Percentiles rank a stretch among this genome's conserved stretches.
phyloP scores from a whole-genome alignment of 306 rosid species.

The Sophora flavescens region DNA sequence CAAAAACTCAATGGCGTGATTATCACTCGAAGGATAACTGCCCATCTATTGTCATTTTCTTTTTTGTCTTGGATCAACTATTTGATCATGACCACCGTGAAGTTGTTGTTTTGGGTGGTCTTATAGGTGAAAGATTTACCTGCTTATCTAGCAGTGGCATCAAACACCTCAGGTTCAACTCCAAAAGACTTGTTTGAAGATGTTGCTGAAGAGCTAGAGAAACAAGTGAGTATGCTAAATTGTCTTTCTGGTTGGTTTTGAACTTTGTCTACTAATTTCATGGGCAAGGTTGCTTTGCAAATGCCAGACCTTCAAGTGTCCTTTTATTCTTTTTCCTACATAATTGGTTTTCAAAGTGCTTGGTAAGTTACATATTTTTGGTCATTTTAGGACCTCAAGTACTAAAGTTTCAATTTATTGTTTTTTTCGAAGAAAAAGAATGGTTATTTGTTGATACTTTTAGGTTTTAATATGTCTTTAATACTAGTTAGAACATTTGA shows the following conservation, averaged over 20 bases:
- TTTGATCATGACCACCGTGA: background rate
- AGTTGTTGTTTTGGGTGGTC: constrained; percentile 29
- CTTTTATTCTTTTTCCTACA: constrained; percentile 25
- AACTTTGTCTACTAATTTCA: constrained; percentile 6
- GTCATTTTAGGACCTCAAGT: constrained; percentile 31
- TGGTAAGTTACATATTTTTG: background rate
- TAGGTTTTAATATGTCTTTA: constrained; percentile 13
- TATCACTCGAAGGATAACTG: constrained; percentile 65
- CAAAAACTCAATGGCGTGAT: constrained; percentile 94
- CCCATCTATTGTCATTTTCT: constrained; percentile 37
- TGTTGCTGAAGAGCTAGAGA: constrained; percentile 83
- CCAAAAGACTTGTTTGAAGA: constrained; percentile 91
- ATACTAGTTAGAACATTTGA: constrained; percentile 3
- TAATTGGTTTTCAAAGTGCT: constrained; percentile 22
- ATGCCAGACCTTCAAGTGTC: constrained; percentile 29
- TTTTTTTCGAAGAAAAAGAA: background rate
- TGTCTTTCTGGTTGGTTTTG: constrained; percentile 45
- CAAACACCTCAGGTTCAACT: constrained; percentile 90
- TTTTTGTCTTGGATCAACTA: constrained; percentile 29
- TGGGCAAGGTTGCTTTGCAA: constrained; percentile 11
- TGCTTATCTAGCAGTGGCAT: constrained; percentile 76
- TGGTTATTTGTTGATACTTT: constrained; percentile 30
- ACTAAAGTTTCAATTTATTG: constrained; percentile 13
- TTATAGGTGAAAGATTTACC: constrained; percentile 81
- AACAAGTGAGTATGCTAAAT: constrained; percentile 67